phyloP scores from a whole-genome alignment of 2,329 filamentous ascomycete genomes.

The Dendryphion nanum region DNA sequence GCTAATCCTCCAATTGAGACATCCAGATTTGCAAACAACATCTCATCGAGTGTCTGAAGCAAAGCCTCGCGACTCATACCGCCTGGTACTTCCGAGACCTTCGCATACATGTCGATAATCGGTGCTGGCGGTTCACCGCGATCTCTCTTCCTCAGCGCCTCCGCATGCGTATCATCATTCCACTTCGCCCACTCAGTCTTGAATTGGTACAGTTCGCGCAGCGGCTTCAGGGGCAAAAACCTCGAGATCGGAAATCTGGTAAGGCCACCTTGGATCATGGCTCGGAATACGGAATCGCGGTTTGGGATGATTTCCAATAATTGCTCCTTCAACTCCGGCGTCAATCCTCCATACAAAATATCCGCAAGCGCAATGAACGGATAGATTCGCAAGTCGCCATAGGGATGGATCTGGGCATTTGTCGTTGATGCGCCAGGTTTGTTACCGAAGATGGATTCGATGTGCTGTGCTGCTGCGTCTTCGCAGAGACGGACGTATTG shows the following conservation, averaged over 20 bases:
- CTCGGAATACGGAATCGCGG: conserved; percentile 34
- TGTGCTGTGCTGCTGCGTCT: conserved; percentile 4
- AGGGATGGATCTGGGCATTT: conserved; percentile 20
- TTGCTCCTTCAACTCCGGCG: conserved; percentile 15
- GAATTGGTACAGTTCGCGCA: conserved; percentile 16
- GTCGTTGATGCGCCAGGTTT: conserved; percentile 4
- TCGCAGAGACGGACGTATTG: conserved; percentile 5
- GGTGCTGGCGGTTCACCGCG: conserved; percentile 1
- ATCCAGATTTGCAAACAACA: conserved; percentile 49
- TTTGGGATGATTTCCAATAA: conserved; percentile 21
- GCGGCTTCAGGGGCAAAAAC: conserved; percentile 27
- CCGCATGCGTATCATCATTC: conserved; percentile 25
- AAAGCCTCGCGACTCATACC: conserved; percentile 19
- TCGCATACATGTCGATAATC: conserved; percentile 12
- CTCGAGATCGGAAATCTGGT: conserved; percentile 24
- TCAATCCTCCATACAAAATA: conserved; percentile 38
- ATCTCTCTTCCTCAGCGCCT: conserved; percentile 4
- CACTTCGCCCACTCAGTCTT: conserved; percentile 21
- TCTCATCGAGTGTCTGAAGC: conserved; percentile 48
- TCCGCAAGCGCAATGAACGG: conserved; percentile 43
- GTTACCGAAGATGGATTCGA: neutral
- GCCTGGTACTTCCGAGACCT: conserved; percentile 6
- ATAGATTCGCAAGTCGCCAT: conserved; percentile 30
- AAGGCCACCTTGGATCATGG: conserved; percentile 38
- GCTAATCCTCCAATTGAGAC: conserved; percentile 45